Evolutionary conservation across 768 basidiomycete species (phyloP), one percentile per base, ranked within the genome.

Genomic region (Boletus pseudo-olivaceus): DNA sequence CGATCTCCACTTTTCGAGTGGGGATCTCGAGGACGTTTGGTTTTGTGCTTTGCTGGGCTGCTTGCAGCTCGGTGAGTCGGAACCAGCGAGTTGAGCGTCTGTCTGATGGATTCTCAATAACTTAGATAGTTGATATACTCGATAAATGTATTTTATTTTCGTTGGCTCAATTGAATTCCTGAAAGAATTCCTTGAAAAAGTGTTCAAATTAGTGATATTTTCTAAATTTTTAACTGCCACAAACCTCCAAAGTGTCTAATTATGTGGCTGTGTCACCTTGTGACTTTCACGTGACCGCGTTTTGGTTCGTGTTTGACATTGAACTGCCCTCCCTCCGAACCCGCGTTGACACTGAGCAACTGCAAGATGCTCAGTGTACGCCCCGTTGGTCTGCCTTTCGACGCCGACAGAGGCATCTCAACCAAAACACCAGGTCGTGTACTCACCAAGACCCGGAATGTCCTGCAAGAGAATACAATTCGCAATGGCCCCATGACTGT

Each of bases 1-100:
- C 75, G 78, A 67, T 70, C 59, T 52, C 56, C 57, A 38, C 65
- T 58, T 56, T 7, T n/a, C n/a, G 29, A 23, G 63, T 49, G 62
- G 64, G 64, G 67, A 75, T 75, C 76, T 83, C 81, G 82, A 83
- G 77, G 83, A 84, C 78, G 83, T 84, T 83, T 81, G 81, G 81
- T 66, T 70, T 42, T 57, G 72, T 54, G 52, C 51, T 47, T 63
- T 5, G 56, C 47, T 39, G 69, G 55, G 60, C 61, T 72, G 66
- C 55, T 56, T 57, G 67, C 66, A 62, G 68, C 49, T 48, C 3
- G n/a, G 60, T 30, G 56, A 49, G 51, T 9, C 48, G 47, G 70
- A 70, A 69, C 72, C 81, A 79, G 72, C 78, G 81, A 77, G 79
- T 70, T n/a, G 78, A 77, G 80, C 71, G 79, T 81, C 69, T 78